A percentile compares a stretch with the other conserved stretches of the same genome.
Evolutionary conservation across 306 rosid genomes (phyloP).

Genomic region (Betula pendula): DNA sequence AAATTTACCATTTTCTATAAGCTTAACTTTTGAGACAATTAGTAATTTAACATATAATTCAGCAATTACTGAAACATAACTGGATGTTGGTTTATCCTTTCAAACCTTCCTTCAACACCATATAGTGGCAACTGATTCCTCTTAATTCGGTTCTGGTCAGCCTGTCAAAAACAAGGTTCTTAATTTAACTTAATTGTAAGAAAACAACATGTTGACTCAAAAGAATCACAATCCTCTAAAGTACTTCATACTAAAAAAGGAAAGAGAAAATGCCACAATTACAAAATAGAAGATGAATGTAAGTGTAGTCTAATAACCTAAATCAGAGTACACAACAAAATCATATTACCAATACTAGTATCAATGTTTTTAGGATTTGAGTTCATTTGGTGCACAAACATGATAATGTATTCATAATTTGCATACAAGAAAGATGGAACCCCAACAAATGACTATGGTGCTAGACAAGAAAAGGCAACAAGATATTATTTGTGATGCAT

Average conservation of each 20-base stretch:
- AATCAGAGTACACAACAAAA: not conserved
- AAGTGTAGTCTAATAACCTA: not conserved
- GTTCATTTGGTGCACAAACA: not conserved
- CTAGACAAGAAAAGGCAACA: not conserved
- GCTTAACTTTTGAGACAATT: too few relatives aligned
- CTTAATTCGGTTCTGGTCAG: constrained; percentile 66
- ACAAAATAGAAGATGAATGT: not conserved
- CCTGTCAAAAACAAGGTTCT: constrained; percentile 53
- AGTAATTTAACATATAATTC: constrained; percentile 21
- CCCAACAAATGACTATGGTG: not conserved
- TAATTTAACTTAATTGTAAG: constrained; percentile 21
- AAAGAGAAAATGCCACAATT: not conserved
- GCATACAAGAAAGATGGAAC: not conserved
- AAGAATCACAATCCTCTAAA: not conserved
- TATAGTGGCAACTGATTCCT: constrained; percentile 79
- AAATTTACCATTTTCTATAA: too few relatives aligned
- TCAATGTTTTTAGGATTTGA: not conserved
- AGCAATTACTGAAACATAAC: constrained; percentile 51
- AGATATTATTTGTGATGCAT: not conserved
- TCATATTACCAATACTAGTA: not conserved
- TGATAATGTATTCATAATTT: not conserved
- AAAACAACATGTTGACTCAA: constrained; percentile 8
- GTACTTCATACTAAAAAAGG: not conserved
- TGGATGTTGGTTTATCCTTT: constrained; percentile 97
- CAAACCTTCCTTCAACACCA: constrained; percentile 86